Percentiles rank a stretch among this genome's conserved stretches.
These are phyloP conservation scores for Sugiyamaella floridensis DNA, from an alignment of 805 yeast genomes.

Conservation along the genomic window DNA sequence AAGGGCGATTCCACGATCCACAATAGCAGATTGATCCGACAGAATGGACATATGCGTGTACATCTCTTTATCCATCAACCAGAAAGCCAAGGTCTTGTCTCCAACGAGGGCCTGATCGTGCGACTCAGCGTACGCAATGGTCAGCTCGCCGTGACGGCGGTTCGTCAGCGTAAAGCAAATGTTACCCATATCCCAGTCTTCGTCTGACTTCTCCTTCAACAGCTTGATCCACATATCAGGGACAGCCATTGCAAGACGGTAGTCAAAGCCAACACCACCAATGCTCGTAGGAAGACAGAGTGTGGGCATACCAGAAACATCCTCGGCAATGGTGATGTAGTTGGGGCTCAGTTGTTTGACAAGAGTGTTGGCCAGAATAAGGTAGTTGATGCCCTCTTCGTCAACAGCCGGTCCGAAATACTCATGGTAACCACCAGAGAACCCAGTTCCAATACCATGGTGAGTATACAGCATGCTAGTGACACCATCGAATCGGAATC, in stretches of 20 bases:
- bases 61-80: conserved; percentile 99
- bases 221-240: conserved; percentile 99
- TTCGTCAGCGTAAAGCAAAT: conserved; percentile 79
- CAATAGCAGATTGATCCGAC: conserved; percentile 62
- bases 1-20: conserved; percentile 84
- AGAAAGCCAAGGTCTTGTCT: conserved; percentile 90
- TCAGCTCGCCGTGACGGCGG: conserved; percentile 79
- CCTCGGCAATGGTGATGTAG: conserved; percentile 85
- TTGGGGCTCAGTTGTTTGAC: conserved; percentile 48
- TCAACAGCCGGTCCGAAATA: conserved; percentile 79
- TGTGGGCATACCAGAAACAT: conserved; percentile 96
- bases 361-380: conserved; percentile 85
- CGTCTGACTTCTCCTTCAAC: conserved; percentile 75
- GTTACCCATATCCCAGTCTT: conserved; percentile 82
- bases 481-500: conserved; percentile 95
- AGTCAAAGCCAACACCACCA: conserved; percentile 94
- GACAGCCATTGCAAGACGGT: conserved; percentile 90
- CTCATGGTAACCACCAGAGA: conserved; percentile 89
- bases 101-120: conserved; percentile 98
- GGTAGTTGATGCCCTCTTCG: conserved; percentile 74
- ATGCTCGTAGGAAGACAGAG: conserved; percentile 62
- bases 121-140: conserved; percentile 88
- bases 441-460: conserved; percentile 85
- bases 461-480: conserved; percentile 87
- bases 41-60: conserved; percentile 87